Evolutionary conservation across 306 rosid species (phyloP).

Genomic region (Trifolium fragiferum): DNA sequence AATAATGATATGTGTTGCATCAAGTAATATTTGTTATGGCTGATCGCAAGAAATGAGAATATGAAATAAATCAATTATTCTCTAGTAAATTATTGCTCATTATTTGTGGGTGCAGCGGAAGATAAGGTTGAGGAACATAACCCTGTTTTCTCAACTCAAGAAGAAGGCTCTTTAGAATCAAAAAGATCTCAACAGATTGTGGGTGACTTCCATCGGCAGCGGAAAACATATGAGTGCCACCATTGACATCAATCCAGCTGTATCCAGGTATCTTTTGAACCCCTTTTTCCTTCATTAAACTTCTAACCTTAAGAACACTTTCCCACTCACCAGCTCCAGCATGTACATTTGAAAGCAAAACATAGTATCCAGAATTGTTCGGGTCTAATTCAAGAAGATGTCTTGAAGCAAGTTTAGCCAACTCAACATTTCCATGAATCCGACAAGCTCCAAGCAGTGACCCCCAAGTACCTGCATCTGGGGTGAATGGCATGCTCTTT

Average conservation of each 20-base stretch:
- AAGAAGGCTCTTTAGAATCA: conserved; percentile 63
- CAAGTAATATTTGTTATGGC: conserved; percentile 13
- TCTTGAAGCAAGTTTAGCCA: conserved; percentile 68
- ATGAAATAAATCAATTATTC: conserved; percentile 30
- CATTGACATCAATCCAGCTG: conserved; percentile 83
- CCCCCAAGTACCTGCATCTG: conserved; percentile 92
- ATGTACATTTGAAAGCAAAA: conserved; percentile 73
- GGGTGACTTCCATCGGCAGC: conserved; percentile 81
- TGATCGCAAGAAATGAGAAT: conserved; percentile 36
- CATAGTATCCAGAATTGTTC: conserved; percentile 75
- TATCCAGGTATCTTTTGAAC: conserved; percentile 79
- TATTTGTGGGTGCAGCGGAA: conserved; percentile 69
- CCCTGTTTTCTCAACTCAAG: conserved; percentile 73
- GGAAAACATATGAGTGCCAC: conserved; percentile 69
- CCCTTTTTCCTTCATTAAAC: conserved; percentile 73
- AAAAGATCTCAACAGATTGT: conserved; percentile 58
- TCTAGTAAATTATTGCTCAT: conserved; percentile 43
- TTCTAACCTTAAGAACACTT: conserved; percentile 64
- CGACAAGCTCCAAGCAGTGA: conserved; percentile 86
- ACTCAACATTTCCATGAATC: conserved; percentile 75
- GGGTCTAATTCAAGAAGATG: conserved; percentile 74
- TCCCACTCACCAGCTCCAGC: conserved; percentile 81
- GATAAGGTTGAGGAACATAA: conserved; percentile 72
- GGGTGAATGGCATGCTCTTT: conserved; percentile 71
- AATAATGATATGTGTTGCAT: conserved; percentile 10